A percentile compares a stretch with the other conserved stretches of the same genome.
These are phyloP conservation scores for Ceratopteris richardii DNA, from an alignment of 75 land plant genomes.

Conservation along the genomic window DNA sequence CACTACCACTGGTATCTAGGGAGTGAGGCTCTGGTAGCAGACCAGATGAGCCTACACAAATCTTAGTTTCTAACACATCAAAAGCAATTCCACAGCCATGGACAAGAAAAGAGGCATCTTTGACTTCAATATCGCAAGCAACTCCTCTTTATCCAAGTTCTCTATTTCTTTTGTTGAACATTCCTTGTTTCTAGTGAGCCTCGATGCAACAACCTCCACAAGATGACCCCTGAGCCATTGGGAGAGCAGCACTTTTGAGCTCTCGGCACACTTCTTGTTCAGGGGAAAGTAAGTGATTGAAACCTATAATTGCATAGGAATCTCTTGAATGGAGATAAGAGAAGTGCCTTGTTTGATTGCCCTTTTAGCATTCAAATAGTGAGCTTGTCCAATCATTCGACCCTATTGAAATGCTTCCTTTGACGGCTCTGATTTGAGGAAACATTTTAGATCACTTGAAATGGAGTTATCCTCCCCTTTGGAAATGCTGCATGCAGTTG, in stretches of 20 bases:
- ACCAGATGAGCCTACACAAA: too few relatives aligned
- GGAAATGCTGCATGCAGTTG: conserved; percentile 70
- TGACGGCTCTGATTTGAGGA: conserved; percentile 70
- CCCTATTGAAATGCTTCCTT: conserved; percentile 72
- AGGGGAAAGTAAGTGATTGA: conserved; percentile 73
- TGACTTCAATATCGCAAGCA: conserved; percentile 62
- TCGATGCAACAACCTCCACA: conserved; percentile 67
- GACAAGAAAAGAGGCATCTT: conserved; percentile 69
- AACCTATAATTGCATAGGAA: conserved; percentile 47
- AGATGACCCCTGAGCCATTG: conserved; percentile 82
- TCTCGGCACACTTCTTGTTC: conserved; percentile 63
- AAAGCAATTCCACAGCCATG: neutral
- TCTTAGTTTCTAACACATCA: neutral
- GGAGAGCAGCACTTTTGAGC: conserved; percentile 48
- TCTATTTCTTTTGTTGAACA: conserved; percentile 21
- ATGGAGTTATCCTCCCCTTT: conserved; percentile 66
- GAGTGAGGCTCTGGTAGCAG: too few relatives aligned
- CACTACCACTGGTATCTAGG: too few relatives aligned
- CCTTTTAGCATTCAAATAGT: conserved; percentile 59
- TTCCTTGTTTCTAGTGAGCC: conserved; percentile 32
- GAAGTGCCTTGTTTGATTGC: conserved; percentile 52
- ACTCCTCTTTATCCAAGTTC: conserved; percentile 30
- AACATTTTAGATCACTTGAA: conserved; percentile 52
- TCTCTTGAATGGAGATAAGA: conserved; percentile 52
- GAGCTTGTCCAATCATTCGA: conserved; percentile 43